These are phyloP conservation scores for Mycena albidolilacea DNA, from an alignment of 768 basidiomycete species.

Conservation along the genomic window DNA sequence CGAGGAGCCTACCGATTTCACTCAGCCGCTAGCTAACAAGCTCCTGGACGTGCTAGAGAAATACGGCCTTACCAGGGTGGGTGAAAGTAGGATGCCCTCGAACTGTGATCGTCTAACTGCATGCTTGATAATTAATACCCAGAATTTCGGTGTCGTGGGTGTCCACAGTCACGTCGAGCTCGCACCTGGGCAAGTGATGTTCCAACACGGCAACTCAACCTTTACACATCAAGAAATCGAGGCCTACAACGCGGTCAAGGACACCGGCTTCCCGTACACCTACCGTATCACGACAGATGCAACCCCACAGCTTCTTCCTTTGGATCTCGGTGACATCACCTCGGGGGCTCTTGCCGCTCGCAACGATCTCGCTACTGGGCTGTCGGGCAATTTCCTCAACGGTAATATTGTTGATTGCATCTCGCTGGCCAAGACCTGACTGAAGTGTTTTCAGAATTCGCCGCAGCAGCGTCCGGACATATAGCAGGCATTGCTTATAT, in stretches of 20 bases:
- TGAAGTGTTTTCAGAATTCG: neutral
- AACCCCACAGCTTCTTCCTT: neutral
- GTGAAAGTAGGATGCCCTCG: neutral
- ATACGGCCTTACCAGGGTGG: neutral
- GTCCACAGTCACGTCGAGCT: neutral
- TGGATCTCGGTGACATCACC: neutral
- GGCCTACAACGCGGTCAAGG: neutral
- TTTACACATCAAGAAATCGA: neutral
- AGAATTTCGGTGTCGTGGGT: neutral
- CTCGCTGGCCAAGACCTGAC: neutral
- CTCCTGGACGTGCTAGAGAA: neutral
- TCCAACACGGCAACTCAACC: neutral
- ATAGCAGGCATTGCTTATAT: slow-evolving; percentile 5
- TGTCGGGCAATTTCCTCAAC: neutral
- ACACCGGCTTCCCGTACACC: slow-evolving; percentile 3
- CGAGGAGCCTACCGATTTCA: neutral
- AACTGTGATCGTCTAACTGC: neutral
- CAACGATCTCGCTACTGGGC: neutral
- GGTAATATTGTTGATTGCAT: neutral
- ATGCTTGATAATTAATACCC: neutral
- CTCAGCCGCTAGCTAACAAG: neutral
- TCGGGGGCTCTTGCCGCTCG: neutral
- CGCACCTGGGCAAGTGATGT: neutral
- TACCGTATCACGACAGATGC: slow-evolving; percentile 4
- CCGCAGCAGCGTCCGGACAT: neutral